Evolutionary conservation across 306 rosid genomes (phyloP).

Genomic region (Trichosanthes cucumerina): DNA sequence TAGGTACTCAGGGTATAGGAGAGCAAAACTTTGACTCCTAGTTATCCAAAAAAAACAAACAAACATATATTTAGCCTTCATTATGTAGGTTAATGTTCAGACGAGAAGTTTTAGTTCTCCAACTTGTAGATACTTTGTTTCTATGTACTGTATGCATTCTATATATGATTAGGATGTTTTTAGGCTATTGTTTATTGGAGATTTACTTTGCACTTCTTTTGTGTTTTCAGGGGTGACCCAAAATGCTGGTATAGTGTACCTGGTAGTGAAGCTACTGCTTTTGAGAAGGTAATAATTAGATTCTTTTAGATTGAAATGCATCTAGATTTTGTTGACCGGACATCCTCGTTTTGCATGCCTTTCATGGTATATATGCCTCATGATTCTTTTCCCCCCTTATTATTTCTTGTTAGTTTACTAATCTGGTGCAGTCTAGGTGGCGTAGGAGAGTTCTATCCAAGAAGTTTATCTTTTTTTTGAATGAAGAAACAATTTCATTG

Average conservation of each 20-base stretch:
- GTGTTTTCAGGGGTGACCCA: constrained; percentile 84
- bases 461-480: too few species aligned
- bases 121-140: not conserved
- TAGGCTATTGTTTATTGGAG: not conserved
- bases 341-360: not conserved
- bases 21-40: too few species aligned
- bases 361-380: not conserved
- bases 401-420: not conserved
- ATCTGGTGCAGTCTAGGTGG: too few species aligned
- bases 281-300: constrained; percentile 61
- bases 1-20: too few species aligned
- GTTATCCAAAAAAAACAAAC: too few species aligned
- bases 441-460: too few species aligned
- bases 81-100: not conserved
- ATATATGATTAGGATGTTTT: not conserved
- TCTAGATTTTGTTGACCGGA: not conserved
- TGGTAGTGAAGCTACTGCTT: constrained; percentile 73
- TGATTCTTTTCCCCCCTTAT: not conserved
- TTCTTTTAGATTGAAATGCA: not conserved
- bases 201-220: constrained; percentile 19
- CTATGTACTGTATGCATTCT: not conserved
- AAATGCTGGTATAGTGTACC: constrained; percentile 99
- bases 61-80: not conserved
- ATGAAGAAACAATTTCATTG: too few species aligned
- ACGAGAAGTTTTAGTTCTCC: not conserved